A percentile compares a stretch with the other conserved stretches of the same genome.
These are phyloP conservation scores for Danielia oregonensis DNA, from an alignment of 805 yeast species.

Conservation along the genomic window DNA sequence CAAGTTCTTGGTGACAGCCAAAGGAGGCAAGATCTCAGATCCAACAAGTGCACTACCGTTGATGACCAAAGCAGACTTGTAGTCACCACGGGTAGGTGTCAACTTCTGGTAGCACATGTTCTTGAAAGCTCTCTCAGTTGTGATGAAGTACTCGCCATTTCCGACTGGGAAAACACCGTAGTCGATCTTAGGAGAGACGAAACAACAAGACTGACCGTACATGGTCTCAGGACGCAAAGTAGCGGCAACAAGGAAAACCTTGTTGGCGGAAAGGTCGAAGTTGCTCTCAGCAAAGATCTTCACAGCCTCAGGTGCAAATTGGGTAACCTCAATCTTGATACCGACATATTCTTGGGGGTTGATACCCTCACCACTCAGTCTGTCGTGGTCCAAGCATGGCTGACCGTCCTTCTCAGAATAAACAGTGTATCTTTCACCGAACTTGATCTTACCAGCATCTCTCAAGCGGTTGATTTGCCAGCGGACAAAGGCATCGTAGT, in stretches of 20 bases:
- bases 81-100: conserved; percentile 84
- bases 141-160: conserved; percentile 66
- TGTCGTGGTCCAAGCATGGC: conserved; percentile 99
- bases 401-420: conserved; percentile 98
- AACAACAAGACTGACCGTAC: conserved; percentile 98
- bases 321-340: conserved; percentile 73
- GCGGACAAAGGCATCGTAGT: conserved; percentile 83
- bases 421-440: conserved; percentile 96
- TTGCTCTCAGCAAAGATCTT: conserved; percentile 49
- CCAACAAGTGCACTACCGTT: conserved; percentile 79
- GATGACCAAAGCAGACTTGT: conserved; percentile 54
- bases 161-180: conserved; percentile 92
- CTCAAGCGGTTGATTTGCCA: conserved; percentile 94
- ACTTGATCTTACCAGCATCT: conserved; percentile 86
- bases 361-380: conserved; percentile 96
- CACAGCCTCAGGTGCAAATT: conserved; percentile 55
- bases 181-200: conserved; percentile 89
- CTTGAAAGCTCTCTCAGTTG: conserved; percentile 94
- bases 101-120: conserved; percentile 95
- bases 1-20: conserved; percentile 63
- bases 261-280: conserved; percentile 50
- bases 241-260: conserved; percentile 85
- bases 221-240: conserved; percentile 98
- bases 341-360: conserved; percentile 95
- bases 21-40: conserved; percentile 81